Evolutionary conservation across 2,329 filamentous ascomycete species (phyloP).

Genomic region (Aspergillus vadensis): DNA sequence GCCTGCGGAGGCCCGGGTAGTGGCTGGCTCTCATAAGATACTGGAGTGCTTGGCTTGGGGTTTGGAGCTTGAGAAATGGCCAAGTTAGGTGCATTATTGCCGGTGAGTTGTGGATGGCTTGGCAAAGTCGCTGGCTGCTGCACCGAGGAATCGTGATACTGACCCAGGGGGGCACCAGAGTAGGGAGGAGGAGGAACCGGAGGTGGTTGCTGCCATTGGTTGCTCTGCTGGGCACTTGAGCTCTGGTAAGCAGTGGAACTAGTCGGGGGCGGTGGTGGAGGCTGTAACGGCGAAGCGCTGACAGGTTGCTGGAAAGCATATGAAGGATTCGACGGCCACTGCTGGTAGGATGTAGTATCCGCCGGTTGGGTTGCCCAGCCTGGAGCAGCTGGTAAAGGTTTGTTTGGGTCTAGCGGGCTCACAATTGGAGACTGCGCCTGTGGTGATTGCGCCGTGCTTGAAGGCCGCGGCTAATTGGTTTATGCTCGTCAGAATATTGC

Average conservation of each 20-base stretch:
- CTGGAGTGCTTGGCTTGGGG: conserved; percentile 7
- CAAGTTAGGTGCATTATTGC: not conserved
- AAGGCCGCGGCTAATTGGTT: conserved; percentile 37
- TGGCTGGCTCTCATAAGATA: not conserved
- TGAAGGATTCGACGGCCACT: conserved; percentile 25
- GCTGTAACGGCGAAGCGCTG: conserved; percentile 27
- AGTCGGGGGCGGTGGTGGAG: conserved; percentile 39
- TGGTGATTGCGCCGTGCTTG: conserved; percentile 28
- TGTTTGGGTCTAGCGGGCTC: conserved; percentile 22
- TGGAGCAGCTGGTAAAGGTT: conserved; percentile 22
- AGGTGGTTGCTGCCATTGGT: conserved; percentile 26
- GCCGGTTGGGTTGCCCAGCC: conserved; percentile 18
- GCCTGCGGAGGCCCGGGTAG: conserved; percentile 7
- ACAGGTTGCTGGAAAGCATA: conserved; percentile 27
- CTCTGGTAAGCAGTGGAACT: conserved; percentile 44
- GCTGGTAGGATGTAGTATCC: conserved; percentile 16
- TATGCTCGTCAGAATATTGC: conserved; percentile 12
- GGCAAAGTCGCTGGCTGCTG: not conserved
- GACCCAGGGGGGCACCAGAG: conserved; percentile 30
- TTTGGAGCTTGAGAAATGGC: not conserved
- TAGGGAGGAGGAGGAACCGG: conserved; percentile 30
- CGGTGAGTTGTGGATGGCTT: not conserved
- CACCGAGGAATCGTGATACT: conserved; percentile 7
- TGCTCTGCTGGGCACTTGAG: conserved; percentile 28
- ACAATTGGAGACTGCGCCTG: conserved; percentile 22